Evolutionary conservation across 192 early-diverging fungal species (phyloP).

Genomic region (Gorgonomyces haynaldii): DNA sequence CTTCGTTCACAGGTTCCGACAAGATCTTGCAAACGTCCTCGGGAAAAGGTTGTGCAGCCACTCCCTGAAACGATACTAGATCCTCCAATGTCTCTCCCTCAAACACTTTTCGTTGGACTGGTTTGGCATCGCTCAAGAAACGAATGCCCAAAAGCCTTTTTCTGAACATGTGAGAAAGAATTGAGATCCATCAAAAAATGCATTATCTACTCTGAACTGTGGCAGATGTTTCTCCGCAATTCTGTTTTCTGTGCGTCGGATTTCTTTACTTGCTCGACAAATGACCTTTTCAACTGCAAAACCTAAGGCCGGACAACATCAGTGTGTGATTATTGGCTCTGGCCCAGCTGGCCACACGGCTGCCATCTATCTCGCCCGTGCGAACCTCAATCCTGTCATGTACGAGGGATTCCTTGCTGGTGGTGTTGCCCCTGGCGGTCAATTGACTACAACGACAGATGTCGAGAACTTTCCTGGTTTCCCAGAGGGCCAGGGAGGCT

Average conservation of each 20-base stretch:
- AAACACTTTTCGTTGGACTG: neutral
- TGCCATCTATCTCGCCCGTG: constrained; percentile 88
- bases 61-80: constrained; percentile 28
- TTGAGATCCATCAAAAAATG: no score
- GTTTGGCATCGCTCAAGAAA: no score
- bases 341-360: constrained; percentile 97
- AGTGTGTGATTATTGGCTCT: constrained; percentile 62
- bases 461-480: constrained; percentile 85
- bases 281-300: no score
- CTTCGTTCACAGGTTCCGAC: constrained; percentile 53
- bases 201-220: no score
- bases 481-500: constrained; percentile 72
- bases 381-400: constrained; percentile 84
- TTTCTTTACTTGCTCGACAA: no score
- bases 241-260: no score
- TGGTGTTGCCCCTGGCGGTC: constrained; percentile 63
- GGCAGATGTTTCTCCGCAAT: no score
- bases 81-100: neutral
- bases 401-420: constrained; percentile 96
- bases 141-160: no score
- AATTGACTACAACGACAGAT: constrained; percentile 92
- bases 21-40: constrained; percentile 56
- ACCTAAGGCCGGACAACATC: no score
- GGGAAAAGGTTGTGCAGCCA: constrained; percentile 64
- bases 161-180: no score